Percentiles rank a stretch among this genome's conserved stretches.
phyloP scores from a whole-genome alignment of 129 eudicot genomes.

The Artemisia annua region DNA sequence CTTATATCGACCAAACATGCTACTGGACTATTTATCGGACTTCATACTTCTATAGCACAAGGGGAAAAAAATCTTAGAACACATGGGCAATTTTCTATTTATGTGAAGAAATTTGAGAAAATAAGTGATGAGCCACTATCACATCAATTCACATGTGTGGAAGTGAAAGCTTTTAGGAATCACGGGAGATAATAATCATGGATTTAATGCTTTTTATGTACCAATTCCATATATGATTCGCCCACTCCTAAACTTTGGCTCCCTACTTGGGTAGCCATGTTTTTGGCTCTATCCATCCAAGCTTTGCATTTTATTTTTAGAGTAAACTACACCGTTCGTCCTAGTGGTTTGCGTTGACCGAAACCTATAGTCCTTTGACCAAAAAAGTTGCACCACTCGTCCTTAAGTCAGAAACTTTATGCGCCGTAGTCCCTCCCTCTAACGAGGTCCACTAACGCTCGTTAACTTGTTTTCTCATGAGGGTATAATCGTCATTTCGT shows the following conservation, averaged over 20 bases:
- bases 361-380: no score
- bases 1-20: no score
- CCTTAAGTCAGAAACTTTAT: no score
- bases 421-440: no score
- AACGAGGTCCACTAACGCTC: no score
- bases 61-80: no score
- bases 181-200: constrained; percentile 30
- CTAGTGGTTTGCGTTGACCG: no score
- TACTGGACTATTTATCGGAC: not conserved
- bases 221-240: constrained; percentile 9
- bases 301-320: not conserved
- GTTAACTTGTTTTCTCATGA: no score
- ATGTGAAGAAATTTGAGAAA: not conserved
- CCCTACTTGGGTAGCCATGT: constrained; percentile 22
- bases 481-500: no score
- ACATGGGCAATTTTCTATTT: not conserved
- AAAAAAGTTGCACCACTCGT: no score
- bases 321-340: no score
- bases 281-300: constrained; percentile 26
- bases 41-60: not conserved
- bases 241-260: constrained; percentile 18
- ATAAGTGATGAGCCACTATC: constrained; percentile 1
- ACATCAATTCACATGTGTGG: constrained; percentile 14
- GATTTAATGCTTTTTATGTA: constrained; percentile 18
- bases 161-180: constrained; percentile 26